These are phyloP conservation scores for Phytophthora vignae DNA, from an alignment of 352 stramenopile genomes.

Conservation along the genomic window DNA sequence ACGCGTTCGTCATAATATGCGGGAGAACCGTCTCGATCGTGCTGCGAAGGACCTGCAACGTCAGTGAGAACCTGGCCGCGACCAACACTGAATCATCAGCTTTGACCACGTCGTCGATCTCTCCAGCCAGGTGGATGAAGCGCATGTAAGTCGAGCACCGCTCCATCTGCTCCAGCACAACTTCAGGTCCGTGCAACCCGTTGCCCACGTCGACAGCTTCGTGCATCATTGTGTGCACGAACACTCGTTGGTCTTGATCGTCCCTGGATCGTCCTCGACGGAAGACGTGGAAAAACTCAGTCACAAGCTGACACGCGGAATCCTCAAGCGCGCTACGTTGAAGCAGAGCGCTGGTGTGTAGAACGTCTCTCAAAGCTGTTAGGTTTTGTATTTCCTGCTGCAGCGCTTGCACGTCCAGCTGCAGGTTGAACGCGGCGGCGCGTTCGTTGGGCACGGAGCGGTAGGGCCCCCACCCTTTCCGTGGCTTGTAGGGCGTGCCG, in stretches of 20 bases:
- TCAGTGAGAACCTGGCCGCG: background rate
- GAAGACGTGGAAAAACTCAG: conserved; percentile 20
- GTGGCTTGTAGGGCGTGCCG: background rate
- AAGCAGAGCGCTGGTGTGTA: background rate
- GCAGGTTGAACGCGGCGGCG: conserved; percentile 44
- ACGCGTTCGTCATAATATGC: background rate
- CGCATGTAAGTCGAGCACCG: conserved; percentile 18
- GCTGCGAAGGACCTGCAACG: background rate
- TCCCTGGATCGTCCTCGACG: background rate
- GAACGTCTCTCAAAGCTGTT: conserved; percentile 14
- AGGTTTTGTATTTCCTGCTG: conserved; percentile 43
- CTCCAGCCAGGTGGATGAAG: conserved; percentile 1
- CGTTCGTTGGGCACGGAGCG: conserved; percentile 42
- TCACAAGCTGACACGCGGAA: conserved; percentile 12
- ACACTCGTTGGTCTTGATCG: background rate
- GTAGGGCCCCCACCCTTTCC: conserved; percentile 35
- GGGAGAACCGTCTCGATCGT: background rate
- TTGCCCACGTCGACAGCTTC: conserved; percentile 8
- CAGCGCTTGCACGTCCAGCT: conserved; percentile 42
- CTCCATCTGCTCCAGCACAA: conserved; percentile 10
- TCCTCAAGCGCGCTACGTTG: conserved; percentile 21
- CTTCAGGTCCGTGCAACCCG: background rate
- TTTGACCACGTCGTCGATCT: background rate
- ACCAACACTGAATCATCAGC: background rate
- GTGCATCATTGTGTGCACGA: conserved; percentile 14